These are phyloP conservation scores for Sporormia fimetaria DNA, from an alignment of 495 filamentous ascomycete species.

Conservation along the genomic window DNA sequence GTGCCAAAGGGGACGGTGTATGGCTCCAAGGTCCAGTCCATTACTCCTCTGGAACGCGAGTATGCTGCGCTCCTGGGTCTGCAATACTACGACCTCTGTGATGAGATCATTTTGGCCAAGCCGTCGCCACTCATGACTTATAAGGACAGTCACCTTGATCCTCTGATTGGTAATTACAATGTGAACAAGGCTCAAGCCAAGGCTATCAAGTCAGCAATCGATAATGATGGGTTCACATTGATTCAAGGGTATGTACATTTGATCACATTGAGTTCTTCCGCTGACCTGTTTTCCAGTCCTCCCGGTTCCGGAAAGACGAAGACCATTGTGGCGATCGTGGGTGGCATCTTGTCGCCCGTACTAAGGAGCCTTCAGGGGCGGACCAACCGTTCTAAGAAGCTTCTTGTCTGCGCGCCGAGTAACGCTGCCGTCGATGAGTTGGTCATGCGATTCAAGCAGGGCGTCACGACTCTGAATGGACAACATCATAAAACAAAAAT, in stretches of 20 bases:
- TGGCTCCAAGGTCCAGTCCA: slow-evolving; percentile 70
- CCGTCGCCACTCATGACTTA: slow-evolving; percentile 79
- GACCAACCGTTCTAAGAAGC: slow-evolving; percentile 57
- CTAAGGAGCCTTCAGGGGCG: slow-evolving; percentile 36
- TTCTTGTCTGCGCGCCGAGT: slow-evolving; percentile 90
- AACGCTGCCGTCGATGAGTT: slow-evolving; percentile 96
- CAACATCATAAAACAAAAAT: slow-evolving; percentile 62
- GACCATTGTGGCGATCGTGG: slow-evolving; percentile 92
- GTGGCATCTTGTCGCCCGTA: slow-evolving; percentile 61
- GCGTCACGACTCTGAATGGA: slow-evolving; percentile 69
- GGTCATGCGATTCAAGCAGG: slow-evolving; percentile 82
- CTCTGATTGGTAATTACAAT: slow-evolving; percentile 59
- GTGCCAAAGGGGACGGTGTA: slow-evolving; percentile 52
- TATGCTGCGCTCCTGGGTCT: slow-evolving; percentile 82
- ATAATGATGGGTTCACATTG: slow-evolving; percentile 91
- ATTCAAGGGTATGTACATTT: slow-evolving; percentile 61
- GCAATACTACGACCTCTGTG: slow-evolving; percentile 89
- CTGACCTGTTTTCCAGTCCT: slow-evolving; percentile 41
- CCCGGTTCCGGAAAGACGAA: slow-evolving; percentile 97
- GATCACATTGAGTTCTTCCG: neutral
- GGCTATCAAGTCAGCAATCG: slow-evolving; percentile 78
- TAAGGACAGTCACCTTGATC: slow-evolving; percentile 54
- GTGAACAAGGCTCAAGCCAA: slow-evolving; percentile 87
- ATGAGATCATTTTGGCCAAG: slow-evolving; percentile 77
- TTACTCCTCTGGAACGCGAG: slow-evolving; percentile 88